These are phyloP conservation scores for Monilinia vaccinii-corymbosi DNA, from an alignment of 2,329 filamentous ascomycete genomes.

Conservation along the genomic window DNA sequence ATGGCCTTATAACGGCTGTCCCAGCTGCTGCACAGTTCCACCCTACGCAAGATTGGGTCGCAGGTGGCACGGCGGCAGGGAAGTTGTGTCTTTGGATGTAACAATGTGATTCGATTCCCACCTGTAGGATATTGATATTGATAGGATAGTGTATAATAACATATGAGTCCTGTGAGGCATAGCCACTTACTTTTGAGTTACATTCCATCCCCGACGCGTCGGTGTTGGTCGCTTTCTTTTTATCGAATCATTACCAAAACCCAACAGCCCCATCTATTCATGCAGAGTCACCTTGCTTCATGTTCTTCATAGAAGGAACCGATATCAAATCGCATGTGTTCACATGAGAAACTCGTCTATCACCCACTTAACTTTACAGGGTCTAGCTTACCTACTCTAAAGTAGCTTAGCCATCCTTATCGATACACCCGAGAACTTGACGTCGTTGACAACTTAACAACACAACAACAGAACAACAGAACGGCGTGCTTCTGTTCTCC, in stretches of 20 bases:
- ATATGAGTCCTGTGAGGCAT: neutral
- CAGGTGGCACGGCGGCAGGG: slow-evolving; percentile 81
- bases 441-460: neutral
- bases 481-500: neutral
- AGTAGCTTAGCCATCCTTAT: slow-evolving; percentile 2
- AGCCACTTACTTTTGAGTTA: no score
- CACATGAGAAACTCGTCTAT: neutral
- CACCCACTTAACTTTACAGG: neutral
- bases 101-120: neutral
- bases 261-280: no score
- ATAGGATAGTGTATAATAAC: neutral
- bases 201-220: no score
- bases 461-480: neutral
- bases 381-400: neutral
- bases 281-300: no score
- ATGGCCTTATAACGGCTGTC: slow-evolving; percentile 79
- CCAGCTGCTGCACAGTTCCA: slow-evolving; percentile 90
- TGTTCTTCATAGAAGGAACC: neutral
- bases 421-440: slow-evolving; percentile 1
- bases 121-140: neutral
- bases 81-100: slow-evolving; percentile 89
- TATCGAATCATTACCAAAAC: neutral
- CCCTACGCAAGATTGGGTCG: slow-evolving; percentile 81
- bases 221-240: neutral
- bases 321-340: neutral